Percentiles rank a stretch among this genome's conserved stretches.
phyloP scores from a whole-genome alignment of 1,284 basidiomycete genomes.

The Tausonia pullulans region DNA sequence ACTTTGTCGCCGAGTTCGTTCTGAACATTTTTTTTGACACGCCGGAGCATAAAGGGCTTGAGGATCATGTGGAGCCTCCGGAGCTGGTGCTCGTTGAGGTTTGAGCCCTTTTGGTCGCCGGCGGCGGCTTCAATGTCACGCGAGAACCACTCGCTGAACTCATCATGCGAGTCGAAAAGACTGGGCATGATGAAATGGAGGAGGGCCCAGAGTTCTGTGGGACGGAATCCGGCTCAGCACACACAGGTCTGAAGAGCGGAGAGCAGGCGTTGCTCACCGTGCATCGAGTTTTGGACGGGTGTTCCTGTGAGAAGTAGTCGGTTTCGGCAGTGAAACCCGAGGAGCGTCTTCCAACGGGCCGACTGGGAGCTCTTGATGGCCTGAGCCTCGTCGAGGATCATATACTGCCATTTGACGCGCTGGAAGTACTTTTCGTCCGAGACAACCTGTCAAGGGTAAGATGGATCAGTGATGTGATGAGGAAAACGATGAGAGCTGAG shows the following conservation, averaged over 20 bases:
- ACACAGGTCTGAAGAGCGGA: neutral
- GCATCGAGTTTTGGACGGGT: conserved; percentile 99
- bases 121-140: conserved; percentile 93
- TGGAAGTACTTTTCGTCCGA: conserved; percentile 99
- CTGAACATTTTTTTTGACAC: conserved; percentile 97
- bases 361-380: conserved; percentile 99
- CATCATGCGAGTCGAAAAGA: conserved; percentile 97
- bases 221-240: neutral
- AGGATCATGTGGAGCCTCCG: conserved; percentile 96
- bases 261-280: conserved; percentile 48
- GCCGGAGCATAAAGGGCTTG: conserved; percentile 97
- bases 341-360: conserved; percentile 92
- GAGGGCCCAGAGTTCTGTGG: conserved; percentile 91
- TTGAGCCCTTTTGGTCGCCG: conserved; percentile 70
- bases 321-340: conserved; percentile 94
- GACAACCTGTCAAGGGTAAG: conserved; percentile 50
- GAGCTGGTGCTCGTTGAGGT: conserved; percentile 87
- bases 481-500: neutral
- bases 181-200: conserved; percentile 99
- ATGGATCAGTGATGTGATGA: neutral
- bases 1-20: conserved; percentile 99
- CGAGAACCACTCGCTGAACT: conserved; percentile 99
- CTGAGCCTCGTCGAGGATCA: conserved; percentile 98
- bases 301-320: conserved; percentile 91
- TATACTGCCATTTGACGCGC: conserved; percentile 98